Conservation (phyloP, 1,284 basidiomycete genomes). For the Fomitopsis pinicola region DNA sequence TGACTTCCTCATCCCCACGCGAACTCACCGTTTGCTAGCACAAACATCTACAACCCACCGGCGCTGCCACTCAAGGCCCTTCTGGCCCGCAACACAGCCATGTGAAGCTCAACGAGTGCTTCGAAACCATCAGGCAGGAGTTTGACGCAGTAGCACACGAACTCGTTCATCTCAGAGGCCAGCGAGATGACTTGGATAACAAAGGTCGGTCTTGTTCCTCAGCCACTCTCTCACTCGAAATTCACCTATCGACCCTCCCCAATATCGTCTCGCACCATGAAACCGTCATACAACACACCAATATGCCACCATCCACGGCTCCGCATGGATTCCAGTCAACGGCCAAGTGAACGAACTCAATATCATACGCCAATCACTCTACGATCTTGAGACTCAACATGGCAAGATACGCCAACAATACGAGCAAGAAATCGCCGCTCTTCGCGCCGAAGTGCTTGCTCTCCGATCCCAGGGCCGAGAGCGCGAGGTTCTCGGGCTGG, state of each 20-base stretch:
- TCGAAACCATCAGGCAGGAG: constrained; percentile 84
- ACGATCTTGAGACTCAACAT: constrained; percentile 76
- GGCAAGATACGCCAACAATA: constrained; percentile 69
- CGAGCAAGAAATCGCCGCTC: constrained; percentile 62
- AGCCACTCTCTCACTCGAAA: background rate
- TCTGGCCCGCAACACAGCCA: constrained; percentile 30
- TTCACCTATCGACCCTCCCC: background rate
- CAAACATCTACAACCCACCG: constrained; percentile 60
- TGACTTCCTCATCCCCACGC: background rate
- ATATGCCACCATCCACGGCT: background rate
- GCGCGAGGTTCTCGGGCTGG: constrained; percentile 34
- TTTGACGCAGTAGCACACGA: constrained; percentile 80
- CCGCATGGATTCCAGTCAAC: constrained; percentile 40
- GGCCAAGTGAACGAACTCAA: constrained; percentile 71
- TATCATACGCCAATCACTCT: constrained; percentile 70
- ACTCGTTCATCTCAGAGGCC: constrained; percentile 61
- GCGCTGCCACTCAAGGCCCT: constrained; percentile 40
- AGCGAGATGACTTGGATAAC: constrained; percentile 87
- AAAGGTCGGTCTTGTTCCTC: constrained; percentile 56
- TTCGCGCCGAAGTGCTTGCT: constrained; percentile 24
- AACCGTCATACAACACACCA: background rate
- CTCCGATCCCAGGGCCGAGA: constrained; percentile 32
- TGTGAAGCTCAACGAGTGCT: constrained; percentile 68
- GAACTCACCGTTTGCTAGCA: constrained; percentile 39
- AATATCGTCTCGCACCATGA: background rate